Base-by-base conservation (phyloP, 345 rosid species). In the Brassica incana region DNA sequence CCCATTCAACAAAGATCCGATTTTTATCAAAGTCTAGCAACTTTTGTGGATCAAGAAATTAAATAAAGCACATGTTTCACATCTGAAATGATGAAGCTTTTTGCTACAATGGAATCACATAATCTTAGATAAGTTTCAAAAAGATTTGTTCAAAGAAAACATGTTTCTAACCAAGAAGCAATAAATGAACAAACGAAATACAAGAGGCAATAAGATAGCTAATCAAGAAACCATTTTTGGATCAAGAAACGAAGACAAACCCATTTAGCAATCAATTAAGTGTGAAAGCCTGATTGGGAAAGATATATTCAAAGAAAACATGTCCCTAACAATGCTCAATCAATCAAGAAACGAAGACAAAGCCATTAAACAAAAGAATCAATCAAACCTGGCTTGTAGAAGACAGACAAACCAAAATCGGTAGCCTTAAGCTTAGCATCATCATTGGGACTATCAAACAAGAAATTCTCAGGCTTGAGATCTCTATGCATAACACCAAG, bases 401-500 rank as follows among this genome's bases (percentile, higher is more conserved):
- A 95, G 64, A 93, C 84, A 65, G 97, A 95, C 74, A 95, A 84
- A 7, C 99, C 98, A 75, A 95, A 95, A 76, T 95, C 99, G 0
- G 94, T 95, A 32, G 99, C 90, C 74, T 91, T 87, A 36, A 95
- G 94, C 83, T 88, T 85, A 68, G 94, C 98, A 81, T 91, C 97
- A 8, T 93, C 94, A 66, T 61, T 74, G 33, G 87, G 74, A 32
- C 78, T 84, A 83, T 91, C 96, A 73, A 95, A 95, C 90, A 93
- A 88, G 89, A 95, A 95, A 79, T 95, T 95, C 85, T 95, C 99
- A 59, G 99, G 99, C 74, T 95, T 95, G 76, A 95, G 94, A 88
- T 95, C 99, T 73, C 99, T 86, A 67, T 95, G 99, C 94, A 93
- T 91, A 38, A 95, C 99, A 58, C 99, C 99, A 56, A 95, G 90